These are phyloP conservation scores for Penicillium sp. DNA, from an alignment of 2,329 filamentous ascomycete species.

Conservation along the genomic window DNA sequence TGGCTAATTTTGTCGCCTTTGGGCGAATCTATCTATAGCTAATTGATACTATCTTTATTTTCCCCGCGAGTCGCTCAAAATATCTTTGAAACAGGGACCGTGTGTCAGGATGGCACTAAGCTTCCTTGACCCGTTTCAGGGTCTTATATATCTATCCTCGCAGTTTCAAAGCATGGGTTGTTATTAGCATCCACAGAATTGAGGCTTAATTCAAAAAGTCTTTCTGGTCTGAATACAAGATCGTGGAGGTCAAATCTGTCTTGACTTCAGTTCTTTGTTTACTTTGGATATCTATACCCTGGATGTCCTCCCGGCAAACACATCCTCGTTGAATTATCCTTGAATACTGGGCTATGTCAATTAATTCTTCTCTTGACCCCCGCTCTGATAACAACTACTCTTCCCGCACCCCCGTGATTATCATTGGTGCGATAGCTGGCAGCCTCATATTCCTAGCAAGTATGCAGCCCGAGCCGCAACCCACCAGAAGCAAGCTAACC, in stretches of 20 bases:
- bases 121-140: conserved; percentile 12
- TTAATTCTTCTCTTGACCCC: background rate
- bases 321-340: background rate
- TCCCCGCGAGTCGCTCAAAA: conserved; percentile 13
- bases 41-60: conserved; percentile 24
- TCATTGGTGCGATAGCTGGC: conserved; percentile 7
- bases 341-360: conserved; percentile 4
- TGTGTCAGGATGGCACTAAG: conserved; percentile 17
- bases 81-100: conserved; percentile 24
- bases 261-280: background rate
- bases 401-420: conserved; percentile 6
- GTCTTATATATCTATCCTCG: conserved; percentile 17
- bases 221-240: background rate
- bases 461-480: conserved; percentile 12
- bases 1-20: conserved; percentile 24
- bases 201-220: background rate
- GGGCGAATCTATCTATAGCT: conserved; percentile 24
- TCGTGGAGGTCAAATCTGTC: background rate
- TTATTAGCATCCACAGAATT: background rate
- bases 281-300: background rate
- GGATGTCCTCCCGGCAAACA: background rate
- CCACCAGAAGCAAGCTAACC: conserved; percentile 6
- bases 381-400: background rate
- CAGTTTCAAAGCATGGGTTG: background rate
- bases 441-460: conserved; percentile 10